Conservation (phyloP, 352 stramenopile genomes). For the Phytophthora idaei region DNA sequence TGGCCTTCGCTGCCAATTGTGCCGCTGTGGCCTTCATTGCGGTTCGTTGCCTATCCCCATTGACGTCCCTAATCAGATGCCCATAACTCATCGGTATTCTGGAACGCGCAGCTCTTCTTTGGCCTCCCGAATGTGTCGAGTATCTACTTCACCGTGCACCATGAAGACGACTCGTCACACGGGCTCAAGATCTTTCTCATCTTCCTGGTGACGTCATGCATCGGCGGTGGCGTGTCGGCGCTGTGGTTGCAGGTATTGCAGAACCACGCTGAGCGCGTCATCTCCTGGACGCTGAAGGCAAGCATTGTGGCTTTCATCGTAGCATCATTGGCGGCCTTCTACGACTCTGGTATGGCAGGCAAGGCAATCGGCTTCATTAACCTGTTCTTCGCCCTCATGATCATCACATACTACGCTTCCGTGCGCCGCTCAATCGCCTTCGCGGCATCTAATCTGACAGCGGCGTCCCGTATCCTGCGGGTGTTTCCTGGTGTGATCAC, state of each 20-base stretch:
- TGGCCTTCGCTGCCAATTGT: constrained; percentile 70
- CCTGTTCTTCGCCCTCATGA: constrained; percentile 69
- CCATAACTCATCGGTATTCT: neutral
- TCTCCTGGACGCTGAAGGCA: constrained; percentile 69
- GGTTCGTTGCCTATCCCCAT: constrained; percentile 32
- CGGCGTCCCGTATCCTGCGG: constrained; percentile 71
- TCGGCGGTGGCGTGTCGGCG: constrained; percentile 70
- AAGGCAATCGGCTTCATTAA: constrained; percentile 85
- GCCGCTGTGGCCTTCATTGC: constrained; percentile 58
- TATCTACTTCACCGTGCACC: constrained; percentile 83
- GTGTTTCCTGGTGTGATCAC: constrained; percentile 78
- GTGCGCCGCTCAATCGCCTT: constrained; percentile 78
- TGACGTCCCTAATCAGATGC: constrained; percentile 1
- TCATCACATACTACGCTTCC: constrained; percentile 70
- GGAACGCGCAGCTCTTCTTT: constrained; percentile 55
- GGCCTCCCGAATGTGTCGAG: constrained; percentile 76
- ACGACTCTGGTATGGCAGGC: constrained; percentile 74
- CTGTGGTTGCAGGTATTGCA: constrained; percentile 83
- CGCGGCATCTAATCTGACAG: constrained; percentile 76
- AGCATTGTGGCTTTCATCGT: constrained; percentile 65
- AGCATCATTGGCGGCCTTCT: constrained; percentile 60
- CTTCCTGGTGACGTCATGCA: constrained; percentile 65
- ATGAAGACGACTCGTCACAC: constrained; percentile 62
- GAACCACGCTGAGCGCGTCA: constrained; percentile 69
- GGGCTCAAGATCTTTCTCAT: constrained; percentile 77